Percentiles rank a stretch among this genome's conserved stretches.
These are phyloP conservation scores for Cryomyces antarcticus DNA, from an alignment of 495 filamentous ascomycete genomes.

Conservation along the genomic window DNA sequence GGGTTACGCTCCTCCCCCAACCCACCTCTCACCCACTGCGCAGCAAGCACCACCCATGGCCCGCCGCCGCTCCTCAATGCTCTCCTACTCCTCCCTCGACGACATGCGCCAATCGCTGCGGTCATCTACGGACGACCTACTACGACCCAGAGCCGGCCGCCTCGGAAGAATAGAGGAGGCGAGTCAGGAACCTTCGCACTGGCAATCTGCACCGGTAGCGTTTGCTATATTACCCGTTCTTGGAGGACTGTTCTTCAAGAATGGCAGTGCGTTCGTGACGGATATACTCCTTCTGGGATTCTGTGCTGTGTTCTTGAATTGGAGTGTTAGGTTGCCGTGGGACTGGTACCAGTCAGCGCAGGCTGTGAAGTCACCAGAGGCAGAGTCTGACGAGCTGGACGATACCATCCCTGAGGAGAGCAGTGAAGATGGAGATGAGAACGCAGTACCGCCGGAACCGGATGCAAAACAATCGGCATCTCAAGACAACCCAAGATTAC, in stretches of 20 bases:
- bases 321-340: conserved; percentile 83
- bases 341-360: conserved; percentile 82
- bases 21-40: too few relatives aligned
- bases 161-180: neutral
- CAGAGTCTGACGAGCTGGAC: conserved; percentile 1
- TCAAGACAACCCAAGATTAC: too few relatives aligned
- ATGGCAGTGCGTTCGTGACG: conserved; percentile 64
- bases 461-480: too few relatives aligned
- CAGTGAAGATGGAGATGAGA: neutral
- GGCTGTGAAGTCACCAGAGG: conserved; percentile 5
- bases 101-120: conserved; percentile 47
- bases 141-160: conserved; percentile 31
- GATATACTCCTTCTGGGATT: conserved; percentile 64
- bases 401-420: conserved; percentile 23
- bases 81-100: conserved; percentile 48
- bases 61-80: conserved; percentile 49
- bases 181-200: conserved; percentile 34
- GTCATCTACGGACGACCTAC: conserved; percentile 49
- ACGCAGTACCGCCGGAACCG: neutral
- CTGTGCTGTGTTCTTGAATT: conserved; percentile 75
- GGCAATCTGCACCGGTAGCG: conserved; percentile 58
- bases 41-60: neutral
- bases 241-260: conserved; percentile 64
- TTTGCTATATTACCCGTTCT: conserved; percentile 72
- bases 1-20: too few relatives aligned